phyloP scores from a whole-genome alignment of 2,329 filamentous ascomycete species.

The Colletotrichum sp. region DNA sequence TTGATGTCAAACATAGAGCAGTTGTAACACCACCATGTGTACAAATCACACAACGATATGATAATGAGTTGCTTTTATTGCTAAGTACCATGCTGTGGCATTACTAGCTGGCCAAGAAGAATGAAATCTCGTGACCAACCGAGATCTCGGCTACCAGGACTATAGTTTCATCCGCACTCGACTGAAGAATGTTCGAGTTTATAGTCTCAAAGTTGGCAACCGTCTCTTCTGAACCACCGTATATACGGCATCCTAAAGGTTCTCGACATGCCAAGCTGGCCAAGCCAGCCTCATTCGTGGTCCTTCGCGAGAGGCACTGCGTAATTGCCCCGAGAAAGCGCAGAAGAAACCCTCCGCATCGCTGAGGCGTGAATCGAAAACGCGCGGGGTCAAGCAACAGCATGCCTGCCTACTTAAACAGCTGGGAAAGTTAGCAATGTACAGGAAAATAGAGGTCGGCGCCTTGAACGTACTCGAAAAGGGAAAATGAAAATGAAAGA shows the following conservation, averaged over 20 bases:
- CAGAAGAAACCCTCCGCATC: not conserved
- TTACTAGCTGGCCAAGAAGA: not conserved
- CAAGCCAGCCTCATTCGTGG: not conserved
- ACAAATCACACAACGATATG: not conserved
- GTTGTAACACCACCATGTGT: slow-evolving; percentile 41
- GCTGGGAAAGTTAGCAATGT: not conserved
- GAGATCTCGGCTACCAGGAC: not conserved
- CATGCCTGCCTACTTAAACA: slow-evolving; percentile 3
- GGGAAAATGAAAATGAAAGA: not conserved
- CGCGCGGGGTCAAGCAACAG: not conserved
- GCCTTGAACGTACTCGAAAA: not conserved
- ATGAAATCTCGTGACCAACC: not conserved
- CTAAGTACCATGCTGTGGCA: not conserved
- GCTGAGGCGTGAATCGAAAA: not conserved
- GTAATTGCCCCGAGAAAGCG: not conserved
- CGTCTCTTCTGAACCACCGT: not conserved
- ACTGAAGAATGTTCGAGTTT: not conserved
- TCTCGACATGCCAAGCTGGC: not conserved
- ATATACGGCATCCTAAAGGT: not conserved
- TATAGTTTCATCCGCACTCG: not conserved
- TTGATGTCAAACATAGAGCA: slow-evolving; percentile 64
- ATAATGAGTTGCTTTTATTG: slow-evolving; percentile 5
- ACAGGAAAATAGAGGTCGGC: rapidly evolving
- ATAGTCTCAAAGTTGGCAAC: not conserved
- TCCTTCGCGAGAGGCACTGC: not conserved